phyloP scores from a whole-genome alignment of 306 rosid species.

The Pterocarpus macrocarpus region DNA sequence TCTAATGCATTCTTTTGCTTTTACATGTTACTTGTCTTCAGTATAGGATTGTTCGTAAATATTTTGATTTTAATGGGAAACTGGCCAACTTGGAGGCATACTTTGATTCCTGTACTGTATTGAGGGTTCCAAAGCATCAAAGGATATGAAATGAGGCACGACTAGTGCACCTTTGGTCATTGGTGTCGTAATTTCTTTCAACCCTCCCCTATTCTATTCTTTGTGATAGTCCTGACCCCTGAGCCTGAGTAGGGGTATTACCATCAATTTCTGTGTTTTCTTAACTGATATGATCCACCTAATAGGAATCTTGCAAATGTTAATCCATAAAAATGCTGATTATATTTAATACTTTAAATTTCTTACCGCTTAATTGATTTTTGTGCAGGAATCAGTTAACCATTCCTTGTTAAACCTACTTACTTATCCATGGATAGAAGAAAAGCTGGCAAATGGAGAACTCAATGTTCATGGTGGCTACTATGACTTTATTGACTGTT shows the following conservation, averaged over 20 bases:
- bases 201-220: neutral
- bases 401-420: slow-evolving; percentile 80
- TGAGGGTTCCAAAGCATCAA: neutral
- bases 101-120: neutral
- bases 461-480: slow-evolving; percentile 88
- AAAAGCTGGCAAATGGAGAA: slow-evolving; percentile 73
- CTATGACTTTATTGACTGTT: slow-evolving; percentile 86
- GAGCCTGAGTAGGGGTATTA: slow-evolving; percentile 14
- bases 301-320: neutral
- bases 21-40: neutral
- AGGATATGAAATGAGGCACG: neutral
- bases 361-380: slow-evolving; percentile 6
- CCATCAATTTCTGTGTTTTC: neutral
- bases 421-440: slow-evolving; percentile 92
- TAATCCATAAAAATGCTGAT: slow-evolving; percentile 19
- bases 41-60: neutral
- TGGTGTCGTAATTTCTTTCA: neutral
- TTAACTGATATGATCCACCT: slow-evolving; percentile 7
- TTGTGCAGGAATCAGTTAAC: slow-evolving; percentile 81
- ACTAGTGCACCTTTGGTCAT: neutral
- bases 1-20: neutral
- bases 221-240: neutral
- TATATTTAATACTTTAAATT: slow-evolving; percentile 5
- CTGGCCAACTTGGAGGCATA: neutral
- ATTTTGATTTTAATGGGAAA: neutral